These are phyloP conservation scores for Suillus decipiens DNA, from an alignment of 768 basidiomycete species.

Conservation along the genomic window DNA sequence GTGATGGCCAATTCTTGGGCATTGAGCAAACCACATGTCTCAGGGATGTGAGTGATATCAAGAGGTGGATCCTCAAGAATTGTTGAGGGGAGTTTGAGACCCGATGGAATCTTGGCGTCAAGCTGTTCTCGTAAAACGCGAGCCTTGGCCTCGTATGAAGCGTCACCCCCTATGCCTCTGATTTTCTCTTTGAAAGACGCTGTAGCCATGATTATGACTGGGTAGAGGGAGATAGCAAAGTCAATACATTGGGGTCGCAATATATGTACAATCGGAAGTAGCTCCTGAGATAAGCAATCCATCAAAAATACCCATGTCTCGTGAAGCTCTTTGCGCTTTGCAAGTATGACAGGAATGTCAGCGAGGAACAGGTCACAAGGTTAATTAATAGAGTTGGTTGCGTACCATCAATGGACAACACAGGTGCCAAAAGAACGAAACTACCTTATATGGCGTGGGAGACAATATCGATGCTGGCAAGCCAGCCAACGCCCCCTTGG, in stretches of 20 bases:
- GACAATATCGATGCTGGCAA: background rate
- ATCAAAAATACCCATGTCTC: background rate
- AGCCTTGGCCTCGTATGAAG: constrained; percentile 21
- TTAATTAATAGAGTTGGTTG: background rate
- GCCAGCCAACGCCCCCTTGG: no score
- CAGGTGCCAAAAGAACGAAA: background rate
- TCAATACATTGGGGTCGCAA: background rate
- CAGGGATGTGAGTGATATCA: constrained; percentile 36
- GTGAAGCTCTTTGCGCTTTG: background rate
- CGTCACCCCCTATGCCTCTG: constrained; percentile 25
- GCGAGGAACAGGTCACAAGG: background rate
- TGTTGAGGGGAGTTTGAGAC: constrained; percentile 18
- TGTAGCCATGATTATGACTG: background rate
- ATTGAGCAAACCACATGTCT: constrained; percentile 33
- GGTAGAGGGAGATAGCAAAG: constrained; percentile 15
- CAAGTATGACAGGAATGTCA: background rate
- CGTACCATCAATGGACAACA: background rate
- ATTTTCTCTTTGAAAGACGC: constrained; percentile 26
- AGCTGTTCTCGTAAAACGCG: constrained; percentile 22
- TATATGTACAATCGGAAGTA: background rate
- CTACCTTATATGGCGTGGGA: background rate
- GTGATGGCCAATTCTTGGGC: constrained; percentile 36
- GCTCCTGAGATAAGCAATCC: background rate
- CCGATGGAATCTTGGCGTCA: constrained; percentile 24
- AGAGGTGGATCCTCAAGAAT: constrained; percentile 26